phyloP scores from a whole-genome alignment of 2,329 filamentous ascomycete genomes.

The Trichoderma breve region DNA sequence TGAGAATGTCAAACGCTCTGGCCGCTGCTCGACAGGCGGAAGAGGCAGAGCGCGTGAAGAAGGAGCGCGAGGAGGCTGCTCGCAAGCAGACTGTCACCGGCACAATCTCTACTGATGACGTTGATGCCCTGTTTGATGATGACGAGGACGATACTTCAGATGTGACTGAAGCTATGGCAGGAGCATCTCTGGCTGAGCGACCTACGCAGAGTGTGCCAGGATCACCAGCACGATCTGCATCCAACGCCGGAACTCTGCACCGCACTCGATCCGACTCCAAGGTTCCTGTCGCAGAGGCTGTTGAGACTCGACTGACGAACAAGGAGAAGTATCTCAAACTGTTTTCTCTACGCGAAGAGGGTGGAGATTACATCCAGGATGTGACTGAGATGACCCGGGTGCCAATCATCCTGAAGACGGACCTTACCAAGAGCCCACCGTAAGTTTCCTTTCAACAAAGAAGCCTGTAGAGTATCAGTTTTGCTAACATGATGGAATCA shows the following conservation, averaged over 20 bases:
- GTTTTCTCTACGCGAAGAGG: constrained; percentile 87
- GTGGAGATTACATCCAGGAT: constrained; percentile 96
- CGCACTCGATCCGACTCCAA: constrained; percentile 94
- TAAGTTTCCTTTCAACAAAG: constrained; percentile 61
- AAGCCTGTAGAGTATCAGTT: neutral
- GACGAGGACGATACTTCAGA: constrained; percentile 80
- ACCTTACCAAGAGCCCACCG: constrained; percentile 98
- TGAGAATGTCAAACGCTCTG: constrained; percentile 70
- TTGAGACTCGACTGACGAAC: constrained; percentile 78
- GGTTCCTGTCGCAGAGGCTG: constrained; percentile 70
- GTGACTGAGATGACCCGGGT: constrained; percentile 97
- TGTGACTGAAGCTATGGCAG: constrained; percentile 85
- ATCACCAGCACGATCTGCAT: constrained; percentile 76
- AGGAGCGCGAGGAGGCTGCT: constrained; percentile 86
- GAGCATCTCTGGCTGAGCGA: constrained; percentile 83
- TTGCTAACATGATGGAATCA: constrained; percentile 26
- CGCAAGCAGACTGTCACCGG: constrained; percentile 93
- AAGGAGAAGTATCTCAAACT: constrained; percentile 95
- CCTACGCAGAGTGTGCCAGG: constrained; percentile 94
- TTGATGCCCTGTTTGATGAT: constrained; percentile 93
- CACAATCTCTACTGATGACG: constrained; percentile 88
- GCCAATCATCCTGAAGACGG: constrained; percentile 97
- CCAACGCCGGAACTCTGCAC: constrained; percentile 67
- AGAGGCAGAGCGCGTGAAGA: constrained; percentile 74
- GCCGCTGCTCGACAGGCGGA: constrained; percentile 79